Evolutionary conservation across 1,139 yeast species (phyloP), one percentile per base, ranked within the genome.

Genomic region (Nematodospora anomalae): DNA sequence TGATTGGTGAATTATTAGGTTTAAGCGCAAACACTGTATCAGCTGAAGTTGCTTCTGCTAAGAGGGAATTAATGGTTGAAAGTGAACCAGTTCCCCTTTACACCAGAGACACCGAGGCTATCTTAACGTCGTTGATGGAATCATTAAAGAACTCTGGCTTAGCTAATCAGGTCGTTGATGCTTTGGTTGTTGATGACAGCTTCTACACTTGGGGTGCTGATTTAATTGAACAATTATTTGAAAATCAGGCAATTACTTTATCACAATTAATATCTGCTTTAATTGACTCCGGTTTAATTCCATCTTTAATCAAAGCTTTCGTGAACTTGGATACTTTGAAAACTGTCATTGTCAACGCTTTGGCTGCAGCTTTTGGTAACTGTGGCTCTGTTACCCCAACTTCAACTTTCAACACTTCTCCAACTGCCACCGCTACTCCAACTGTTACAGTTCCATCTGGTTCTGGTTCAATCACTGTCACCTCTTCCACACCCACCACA

Each of bases 101-200:
- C 16, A 29, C 46, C 15, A 48, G 53, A 45, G 47, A 53, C 28
- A 45, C 43, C 5, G 41, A 46, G 30, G 50, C 46, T 12, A 50
- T 65, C 35, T 52, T 67, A 40, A 56, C 66, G 35, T 56, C 61
- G 40, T 64, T 70, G 51, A 60, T 70, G 68, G 73, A 68, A 50
- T 69, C 76, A 2, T 67, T 70, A 52, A 68, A 67, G 53, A 45
- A 58, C 40, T 69, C 75, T 21, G 75, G 75, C 35, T 67, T 70
- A 52, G 74, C 73, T 33, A 46, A 58, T 28, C 62, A 60, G 33
- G 74, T 70, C 40, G 72, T 70, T 35, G 52, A 60, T 38, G 54
- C 64, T 21, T 68, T 70, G 51, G 60, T 70, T 46, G 60, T 61
- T 30, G 73, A 70, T 50, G 58, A 61, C 28, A 56, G 55, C 20